These are phyloP conservation scores for Lachancea sp. DNA, from an alignment of 805 yeast genomes.

Conservation along the genomic window DNA sequence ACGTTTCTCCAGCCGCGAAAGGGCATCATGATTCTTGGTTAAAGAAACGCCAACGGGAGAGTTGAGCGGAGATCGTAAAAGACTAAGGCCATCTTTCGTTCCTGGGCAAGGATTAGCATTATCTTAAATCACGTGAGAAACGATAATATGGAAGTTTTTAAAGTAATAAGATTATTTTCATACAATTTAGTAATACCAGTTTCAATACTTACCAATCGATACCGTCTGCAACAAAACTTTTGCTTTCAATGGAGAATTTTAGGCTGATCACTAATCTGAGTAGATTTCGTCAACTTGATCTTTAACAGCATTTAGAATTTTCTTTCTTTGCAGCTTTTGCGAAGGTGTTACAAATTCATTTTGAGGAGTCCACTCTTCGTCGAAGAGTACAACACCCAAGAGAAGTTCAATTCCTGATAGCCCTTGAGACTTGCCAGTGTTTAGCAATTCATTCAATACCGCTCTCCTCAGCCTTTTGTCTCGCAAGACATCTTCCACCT, in stretches of 20 bases:
- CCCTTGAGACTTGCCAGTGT: conserved; percentile 77
- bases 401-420: conserved; percentile 80
- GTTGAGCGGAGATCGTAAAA: conserved; percentile 39
- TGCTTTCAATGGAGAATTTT: too few relatives aligned
- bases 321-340: conserved; percentile 90
- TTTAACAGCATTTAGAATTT: conserved; percentile 66
- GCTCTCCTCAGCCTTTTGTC: conserved; percentile 51
- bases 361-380: conserved; percentile 97
- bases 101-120: conserved; percentile 51
- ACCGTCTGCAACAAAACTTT: too few relatives aligned
- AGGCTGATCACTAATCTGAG: conserved; percentile 4
- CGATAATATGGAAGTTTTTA: too few relatives aligned
- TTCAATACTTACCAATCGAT: too few relatives aligned
- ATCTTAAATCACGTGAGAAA: too few relatives aligned
- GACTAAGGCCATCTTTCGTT: conserved; percentile 73
- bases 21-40: conserved; percentile 25
- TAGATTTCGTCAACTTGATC: conserved; percentile 65
- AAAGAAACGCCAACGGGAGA: conserved; percentile 17
- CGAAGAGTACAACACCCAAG: conserved; percentile 68
- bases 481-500: conserved; percentile 43
- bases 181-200: too few relatives aligned
- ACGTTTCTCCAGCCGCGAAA: conserved; percentile 38
- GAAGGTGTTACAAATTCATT: conserved; percentile 92
- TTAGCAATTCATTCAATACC: conserved; percentile 52
- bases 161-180: too few relatives aligned